Base-by-base conservation (phyloP, 2,329 filamentous ascomycete genomes). In the Nemania bipapillata region DNA sequence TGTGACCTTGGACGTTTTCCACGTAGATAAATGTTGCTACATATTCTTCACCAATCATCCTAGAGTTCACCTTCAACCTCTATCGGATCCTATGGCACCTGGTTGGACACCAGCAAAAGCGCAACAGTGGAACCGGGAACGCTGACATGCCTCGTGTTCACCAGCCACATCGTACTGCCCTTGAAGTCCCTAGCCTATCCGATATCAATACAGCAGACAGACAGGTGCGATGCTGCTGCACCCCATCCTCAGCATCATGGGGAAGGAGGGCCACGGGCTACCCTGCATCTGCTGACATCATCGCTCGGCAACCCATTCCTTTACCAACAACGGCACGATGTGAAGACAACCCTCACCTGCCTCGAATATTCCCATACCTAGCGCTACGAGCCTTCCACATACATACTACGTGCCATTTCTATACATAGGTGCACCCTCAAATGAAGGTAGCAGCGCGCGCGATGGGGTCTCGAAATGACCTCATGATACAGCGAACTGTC, bases 271-370 rank as follows among this genome's bases (percentile, higher is more conserved):
- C 6, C n/a, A 32, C 4, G 22, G 22, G 6, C 4, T 32, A 53
- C 30, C 45, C 54, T 57, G 54, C 65, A 58, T 58, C 35, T 57
- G 65, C 60, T 68, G 65, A 68, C 65, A 68, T 68, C 65, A 68
- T 64, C 17, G 40, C 11, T 24, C 28, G 15, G 5, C 15, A 35
- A 50, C 47, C 47, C 22, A 24, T 28, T 50, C 24, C 24, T 28
- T 54, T 54, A 32, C 35, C 53, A 20, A 40, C 32, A 37, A n/a
- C 30, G 12, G 32, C 50, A 35, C 28, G n/a, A n/a, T n/a, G n/a
- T n/a, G n/a, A n/a, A n/a, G n/a, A n/a, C n/a, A n/a, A n/a, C n/a
- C n/a, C n/a, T n/a, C n/a, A n/a, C n/a, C n/a, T n/a, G n/a, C n/a
- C n/a, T n/a, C n/a, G n/a, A n/a, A n/a, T n/a, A n/a, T n/a, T n/a